phyloP scores from a whole-genome alignment of 768 basidiomycete species.

The Megacollybia marginata region DNA sequence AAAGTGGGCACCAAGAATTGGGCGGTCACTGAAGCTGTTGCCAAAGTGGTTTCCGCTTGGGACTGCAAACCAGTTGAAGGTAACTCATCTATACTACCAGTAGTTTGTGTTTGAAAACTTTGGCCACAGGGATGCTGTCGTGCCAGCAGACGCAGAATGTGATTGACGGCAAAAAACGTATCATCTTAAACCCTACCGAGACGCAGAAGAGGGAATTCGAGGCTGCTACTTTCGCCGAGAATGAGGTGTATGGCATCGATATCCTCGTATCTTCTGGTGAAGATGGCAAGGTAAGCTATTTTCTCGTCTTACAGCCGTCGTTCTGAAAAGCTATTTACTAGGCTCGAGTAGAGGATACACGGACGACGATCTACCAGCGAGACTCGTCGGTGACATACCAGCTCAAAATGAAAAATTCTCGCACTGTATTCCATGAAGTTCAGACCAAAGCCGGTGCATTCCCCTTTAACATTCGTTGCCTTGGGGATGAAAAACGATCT shows the following conservation, averaged over 20 bases:
- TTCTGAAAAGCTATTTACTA: slow-evolving; percentile 21
- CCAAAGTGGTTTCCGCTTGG: slow-evolving; percentile 62
- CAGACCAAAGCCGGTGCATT: slow-evolving; percentile 97
- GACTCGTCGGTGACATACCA: slow-evolving; percentile 85
- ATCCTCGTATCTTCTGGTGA: slow-evolving; percentile 81
- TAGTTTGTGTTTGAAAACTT: slow-evolving; percentile 3
- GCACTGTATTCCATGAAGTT: slow-evolving; percentile 94
- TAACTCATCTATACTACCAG: slow-evolving; percentile 14
- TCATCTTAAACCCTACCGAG: slow-evolving; percentile 86
- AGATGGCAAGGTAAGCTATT: slow-evolving; percentile 76
- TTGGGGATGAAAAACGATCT: slow-evolving; percentile 94
- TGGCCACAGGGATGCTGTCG: slow-evolving; percentile 77
- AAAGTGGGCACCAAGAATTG: slow-evolving; percentile 95
- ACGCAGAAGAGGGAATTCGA: slow-evolving; percentile 83
- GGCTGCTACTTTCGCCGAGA: slow-evolving; percentile 78
- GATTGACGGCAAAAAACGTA: slow-evolving; percentile 93
- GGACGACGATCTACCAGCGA: slow-evolving; percentile 90
- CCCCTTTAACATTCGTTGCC: slow-evolving; percentile 91
- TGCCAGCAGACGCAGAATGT: slow-evolving; percentile 93
- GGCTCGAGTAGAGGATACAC: slow-evolving; percentile 85
- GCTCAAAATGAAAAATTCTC: slow-evolving; percentile 96
- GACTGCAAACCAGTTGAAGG: slow-evolving; percentile 95
- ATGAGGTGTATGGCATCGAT: slow-evolving; percentile 94
- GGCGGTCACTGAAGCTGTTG: slow-evolving; percentile 84
- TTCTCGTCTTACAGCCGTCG: not conserved